Evolutionary conservation across 2,329 filamentous ascomycete species (phyloP).

Genomic region (Hirsutella rhossiliensis): DNA sequence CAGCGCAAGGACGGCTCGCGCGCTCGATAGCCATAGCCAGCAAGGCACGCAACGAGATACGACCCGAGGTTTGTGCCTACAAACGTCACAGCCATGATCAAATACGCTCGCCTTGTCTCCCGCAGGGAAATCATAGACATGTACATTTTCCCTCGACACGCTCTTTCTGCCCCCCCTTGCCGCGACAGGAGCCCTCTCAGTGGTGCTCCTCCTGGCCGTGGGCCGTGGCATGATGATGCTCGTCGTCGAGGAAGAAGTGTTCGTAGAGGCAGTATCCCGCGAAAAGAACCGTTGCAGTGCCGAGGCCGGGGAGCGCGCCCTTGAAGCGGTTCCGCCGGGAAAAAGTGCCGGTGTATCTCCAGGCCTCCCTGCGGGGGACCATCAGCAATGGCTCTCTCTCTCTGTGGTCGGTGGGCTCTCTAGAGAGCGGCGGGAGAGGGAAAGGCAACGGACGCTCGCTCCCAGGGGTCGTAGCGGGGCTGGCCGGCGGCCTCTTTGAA

Average conservation of each 20-base stretch:
- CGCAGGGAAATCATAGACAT: too few species aligned
- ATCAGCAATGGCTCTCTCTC: background rate
- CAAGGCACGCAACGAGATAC: too few species aligned
- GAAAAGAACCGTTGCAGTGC: slow-evolving; percentile 86
- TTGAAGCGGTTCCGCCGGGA: slow-evolving; percentile 83
- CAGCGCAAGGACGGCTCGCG: too few species aligned
- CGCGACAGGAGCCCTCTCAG: slow-evolving; percentile 1
- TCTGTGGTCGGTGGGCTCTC: background rate
- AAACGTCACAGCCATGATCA: too few species aligned
- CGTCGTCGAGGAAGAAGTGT: slow-evolving; percentile 70
- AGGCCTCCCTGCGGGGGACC: slow-evolving; percentile 59
- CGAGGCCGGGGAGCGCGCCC: slow-evolving; percentile 75
- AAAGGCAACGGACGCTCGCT: slow-evolving; percentile 39
- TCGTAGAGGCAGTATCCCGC: slow-evolving; percentile 82
- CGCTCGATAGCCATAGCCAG: too few species aligned
- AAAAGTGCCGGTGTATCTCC: slow-evolving; percentile 87
- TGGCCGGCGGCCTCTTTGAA: slow-evolving; percentile 60
- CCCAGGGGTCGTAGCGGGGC: slow-evolving; percentile 55
- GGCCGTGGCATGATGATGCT: slow-evolving; percentile 41
- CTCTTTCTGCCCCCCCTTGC: background rate
- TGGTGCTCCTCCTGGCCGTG: slow-evolving; percentile 21
- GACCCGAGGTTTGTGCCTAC: too few species aligned
- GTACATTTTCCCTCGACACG: too few species aligned
- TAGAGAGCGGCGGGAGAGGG: background rate
- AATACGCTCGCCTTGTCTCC: too few species aligned